Evolutionary conservation across 495 filamentous ascomycete species (phyloP).

Genomic region (Penicillium goetzii): DNA sequence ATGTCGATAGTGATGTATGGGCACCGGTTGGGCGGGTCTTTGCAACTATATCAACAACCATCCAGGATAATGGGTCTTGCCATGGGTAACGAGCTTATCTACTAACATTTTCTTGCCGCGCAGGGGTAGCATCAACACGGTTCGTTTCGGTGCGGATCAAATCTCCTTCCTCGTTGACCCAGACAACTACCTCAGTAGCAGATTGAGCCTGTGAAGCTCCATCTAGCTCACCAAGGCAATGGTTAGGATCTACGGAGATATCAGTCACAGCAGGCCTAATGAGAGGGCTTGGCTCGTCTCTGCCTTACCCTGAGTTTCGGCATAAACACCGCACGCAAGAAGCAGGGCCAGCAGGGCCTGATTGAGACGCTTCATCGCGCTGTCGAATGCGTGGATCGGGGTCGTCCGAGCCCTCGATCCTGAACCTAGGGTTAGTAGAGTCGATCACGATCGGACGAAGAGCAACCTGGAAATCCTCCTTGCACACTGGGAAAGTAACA

Average conservation of each 20-base stretch:
- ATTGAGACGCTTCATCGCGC: constrained; percentile 29
- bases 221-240: constrained; percentile 10
- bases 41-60: constrained; percentile 11
- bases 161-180: constrained; percentile 65
- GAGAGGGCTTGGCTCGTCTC: neutral
- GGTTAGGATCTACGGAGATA: constrained; percentile 3
- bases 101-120: constrained; percentile 24
- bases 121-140: constrained; percentile 12
- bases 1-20: constrained; percentile 6
- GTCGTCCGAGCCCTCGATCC: constrained; percentile 11
- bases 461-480: constrained; percentile 18
- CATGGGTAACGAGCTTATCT: neutral
- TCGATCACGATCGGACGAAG: constrained; percentile 21
- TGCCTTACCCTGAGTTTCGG: constrained; percentile 23
- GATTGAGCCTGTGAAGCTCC: constrained; percentile 25
- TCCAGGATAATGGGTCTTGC: neutral
- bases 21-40: constrained; percentile 6
- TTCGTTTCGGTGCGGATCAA: constrained; percentile 41
- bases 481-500: constrained; percentile 15
- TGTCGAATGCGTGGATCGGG: constrained; percentile 5
- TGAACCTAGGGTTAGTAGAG: constrained; percentile 21
- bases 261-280: constrained; percentile 12
- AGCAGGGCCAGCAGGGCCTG: constrained; percentile 21
- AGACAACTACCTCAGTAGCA: constrained; percentile 60
- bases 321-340: constrained; percentile 21